Evolutionary conservation across 2,329 filamentous ascomycete genomes (phyloP), one percentile per base, ranked within the genome.

Genomic region (Penicillium concentricum): DNA sequence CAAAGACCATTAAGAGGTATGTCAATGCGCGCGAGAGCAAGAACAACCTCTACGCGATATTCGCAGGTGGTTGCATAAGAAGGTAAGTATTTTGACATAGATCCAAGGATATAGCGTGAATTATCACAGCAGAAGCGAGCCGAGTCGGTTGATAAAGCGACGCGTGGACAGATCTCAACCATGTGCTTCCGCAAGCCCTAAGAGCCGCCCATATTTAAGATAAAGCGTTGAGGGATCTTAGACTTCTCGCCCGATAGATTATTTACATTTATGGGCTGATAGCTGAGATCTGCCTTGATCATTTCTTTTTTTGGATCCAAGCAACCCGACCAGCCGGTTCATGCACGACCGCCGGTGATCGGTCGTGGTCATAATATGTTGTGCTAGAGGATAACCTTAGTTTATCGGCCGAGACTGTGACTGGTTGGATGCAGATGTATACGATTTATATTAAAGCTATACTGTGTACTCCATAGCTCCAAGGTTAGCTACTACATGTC

Each of bases 341-440:
- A 46, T 46, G 18, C 43, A 46, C n/a, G 26, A 20, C 24, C 6
- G 5, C n/a, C 15, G 18, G n/a, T 18, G 41, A 43, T 43, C 41
- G 28, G 18, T n/a, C 18, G 41, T 20, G 7, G 28, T 34, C 18
- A 32, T n/a, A 22, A 34, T 46, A 46, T 34, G 30, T 45, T 22
- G 43, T 32, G 18, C 43, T 16, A 22, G 7, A 34, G 5, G 18
- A 46, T 35, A 46, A 46, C 9, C 44, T 34, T 15, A 30, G 24
- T 12, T n/a, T 50, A 30, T 50, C 47, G 47, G 47, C 47, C 35
- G 47, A 50, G 47, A 50, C 24, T 42, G 15, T 46, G 44, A 46
- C 28, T 45, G 43, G 28, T 3, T 34, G 44, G 13, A 22, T 45
- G 13, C 32, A 32, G 26, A 32, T 16, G n/a, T 32, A n/a, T 20